Percentiles rank a stretch among this genome's conserved stretches.
These are phyloP conservation scores for Neopestalotiopsis rosae DNA, from an alignment of 2,329 filamentous ascomycete species.

Conservation along the genomic window DNA sequence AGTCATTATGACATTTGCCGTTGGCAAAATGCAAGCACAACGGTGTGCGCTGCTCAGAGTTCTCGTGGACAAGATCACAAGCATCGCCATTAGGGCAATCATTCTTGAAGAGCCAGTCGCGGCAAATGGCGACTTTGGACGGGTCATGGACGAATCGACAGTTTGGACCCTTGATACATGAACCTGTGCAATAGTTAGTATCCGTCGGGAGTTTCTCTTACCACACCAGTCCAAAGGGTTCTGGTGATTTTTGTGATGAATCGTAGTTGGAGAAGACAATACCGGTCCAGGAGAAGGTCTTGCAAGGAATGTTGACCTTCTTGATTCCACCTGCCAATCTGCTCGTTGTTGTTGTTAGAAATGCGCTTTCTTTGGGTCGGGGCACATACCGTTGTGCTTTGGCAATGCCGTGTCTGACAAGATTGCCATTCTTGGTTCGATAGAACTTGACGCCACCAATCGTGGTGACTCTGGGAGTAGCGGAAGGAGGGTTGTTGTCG, in stretches of 20 bases:
- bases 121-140: constrained; percentile 88
- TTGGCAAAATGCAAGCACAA: constrained; percentile 89
- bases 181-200: constrained; percentile 68
- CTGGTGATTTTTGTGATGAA: constrained; percentile 36
- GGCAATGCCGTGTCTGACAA: constrained; percentile 78
- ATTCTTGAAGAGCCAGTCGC: constrained; percentile 81
- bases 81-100: constrained; percentile 76
- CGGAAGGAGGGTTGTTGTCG: constrained; percentile 64
- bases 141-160: constrained; percentile 87
- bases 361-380: constrained; percentile 26
- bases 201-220: constrained; percentile 42
- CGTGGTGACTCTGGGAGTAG: constrained; percentile 75
- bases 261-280: constrained; percentile 53
- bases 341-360: constrained; percentile 43
- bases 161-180: constrained; percentile 78
- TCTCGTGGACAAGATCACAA: constrained; percentile 91
- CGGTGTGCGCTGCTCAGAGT: constrained; percentile 82
- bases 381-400: constrained; percentile 75
- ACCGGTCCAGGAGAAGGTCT: constrained; percentile 72
- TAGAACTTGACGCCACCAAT: constrained; percentile 83
- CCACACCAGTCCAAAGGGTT: constrained; percentile 36
- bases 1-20: constrained; percentile 85
- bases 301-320: constrained; percentile 78
- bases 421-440: constrained; percentile 85
- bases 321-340: constrained; percentile 61